Evolutionary conservation across 257 asterid genomes (phyloP), one percentile per base, ranked within the genome.

Genomic region (Paulownia fortunei): DNA sequence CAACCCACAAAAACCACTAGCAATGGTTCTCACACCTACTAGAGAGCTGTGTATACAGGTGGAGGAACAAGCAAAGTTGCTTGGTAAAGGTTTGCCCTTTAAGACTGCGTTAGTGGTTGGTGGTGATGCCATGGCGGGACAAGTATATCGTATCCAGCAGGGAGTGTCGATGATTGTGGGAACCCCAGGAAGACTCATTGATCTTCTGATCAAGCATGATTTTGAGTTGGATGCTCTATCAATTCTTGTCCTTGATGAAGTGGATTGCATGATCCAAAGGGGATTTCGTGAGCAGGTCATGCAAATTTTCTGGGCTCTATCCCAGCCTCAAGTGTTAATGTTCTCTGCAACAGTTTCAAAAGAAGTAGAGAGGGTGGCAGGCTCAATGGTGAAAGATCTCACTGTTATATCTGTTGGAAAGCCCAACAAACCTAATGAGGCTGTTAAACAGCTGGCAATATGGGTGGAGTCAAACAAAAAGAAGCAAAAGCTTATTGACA

Each of bases 31-130:
- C 51, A 83, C 97, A 0, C 99, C 99, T 9, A 95, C 98, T 32
- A 91, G 99, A 79, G 99, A 95, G 87, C 96, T 95, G 23, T 87
- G 90, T 66, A 86, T 95, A 82, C 99, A 92, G 87, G 96, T 95
- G 70, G 99, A 95, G 85, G 94, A 92, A 76, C 98, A 89, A 78
- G 98, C 99, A 2, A 95, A 95, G 89, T 34, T 90, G 78, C 92
- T 95, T 0, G 97, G 98, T 79, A 91, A 89, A 78, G 99, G 99
- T 66, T 82, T 92, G 76, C 97, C 97, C 7, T 92, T 95, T 70
- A 92, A 92, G 88, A 95, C 99, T 64, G 98, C 98, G 0, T 72
- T 95, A 46, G 94, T 95, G 67, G 92, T 95, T 82, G 99, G 99
- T 60, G 99, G 98, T 63, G 98, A 95, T 72, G 93, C 98, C 73